Conservation (phyloP, 1,284 basidiomycete species). For the Ustilago cynodontis region DNA sequence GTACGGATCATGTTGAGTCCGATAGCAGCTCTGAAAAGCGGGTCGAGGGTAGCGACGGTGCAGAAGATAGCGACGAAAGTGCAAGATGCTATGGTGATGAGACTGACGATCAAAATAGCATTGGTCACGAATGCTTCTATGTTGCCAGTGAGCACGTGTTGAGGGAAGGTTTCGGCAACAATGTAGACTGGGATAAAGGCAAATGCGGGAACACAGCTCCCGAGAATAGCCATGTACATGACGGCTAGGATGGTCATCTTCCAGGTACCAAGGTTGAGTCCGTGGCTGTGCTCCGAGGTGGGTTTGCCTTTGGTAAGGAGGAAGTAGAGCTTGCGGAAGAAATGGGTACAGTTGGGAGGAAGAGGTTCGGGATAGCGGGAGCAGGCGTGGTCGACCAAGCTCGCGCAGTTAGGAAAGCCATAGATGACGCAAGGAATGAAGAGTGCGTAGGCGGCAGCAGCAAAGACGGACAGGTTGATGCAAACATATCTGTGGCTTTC, state of each 20-base stretch:
- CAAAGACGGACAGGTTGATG: constrained; percentile 19
- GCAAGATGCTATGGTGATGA: constrained; percentile 18
- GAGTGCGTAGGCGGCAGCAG: not conserved
- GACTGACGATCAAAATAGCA: not conserved
- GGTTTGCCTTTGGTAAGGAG: constrained; percentile 19
- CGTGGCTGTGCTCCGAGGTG: not conserved
- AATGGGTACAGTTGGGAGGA: constrained; percentile 9
- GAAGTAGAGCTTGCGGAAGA: constrained; percentile 10
- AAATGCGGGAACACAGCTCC: constrained; percentile 11
- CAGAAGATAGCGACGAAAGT: constrained; percentile 22
- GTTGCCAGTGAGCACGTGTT: constrained; percentile 4
- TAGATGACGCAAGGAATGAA: constrained; percentile 3
- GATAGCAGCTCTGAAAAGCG: constrained; percentile 32
- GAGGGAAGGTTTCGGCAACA: not conserved
- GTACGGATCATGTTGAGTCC: constrained; percentile 22
- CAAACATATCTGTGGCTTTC: constrained; percentile 10
- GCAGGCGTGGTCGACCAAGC: constrained; percentile 11
- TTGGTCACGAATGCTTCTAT: not conserved
- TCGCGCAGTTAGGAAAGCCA: constrained; percentile 12
- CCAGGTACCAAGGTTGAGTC: constrained; percentile 18
- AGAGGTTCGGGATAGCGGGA: not conserved
- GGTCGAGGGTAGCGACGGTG: constrained; percentile 29
- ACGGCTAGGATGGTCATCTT: constrained; percentile 31
- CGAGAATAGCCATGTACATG: constrained; percentile 6
- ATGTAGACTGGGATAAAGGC: constrained; percentile 21